phyloP scores from a whole-genome alignment of 225 moss, liverwort and hornwort species.

The Bryum argenteum region DNA sequence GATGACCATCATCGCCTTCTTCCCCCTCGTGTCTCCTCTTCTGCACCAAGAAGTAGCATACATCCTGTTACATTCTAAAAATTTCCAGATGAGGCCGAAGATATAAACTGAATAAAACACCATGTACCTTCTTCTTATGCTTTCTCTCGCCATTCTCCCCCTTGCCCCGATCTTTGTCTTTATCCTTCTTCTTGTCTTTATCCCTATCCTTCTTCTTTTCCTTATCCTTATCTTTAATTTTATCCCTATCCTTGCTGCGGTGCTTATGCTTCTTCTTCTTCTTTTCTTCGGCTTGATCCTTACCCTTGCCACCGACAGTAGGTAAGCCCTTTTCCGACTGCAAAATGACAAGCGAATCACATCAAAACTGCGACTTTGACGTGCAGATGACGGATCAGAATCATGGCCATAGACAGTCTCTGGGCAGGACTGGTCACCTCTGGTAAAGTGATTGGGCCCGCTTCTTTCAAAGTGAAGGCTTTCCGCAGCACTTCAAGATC shows the following conservation, averaged over 20 bases:
- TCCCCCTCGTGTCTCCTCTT: constrained; percentile 73
- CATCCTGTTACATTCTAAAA: constrained; percentile 23
- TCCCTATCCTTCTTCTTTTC: constrained; percentile 45
- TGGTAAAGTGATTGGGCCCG: constrained; percentile 57
- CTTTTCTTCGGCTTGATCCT: constrained; percentile 47
- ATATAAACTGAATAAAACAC: neutral
- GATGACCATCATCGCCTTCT: constrained; percentile 64
- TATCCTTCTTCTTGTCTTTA: constrained; percentile 50
- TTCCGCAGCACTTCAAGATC: constrained; percentile 67
- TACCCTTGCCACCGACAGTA: constrained; percentile 44
- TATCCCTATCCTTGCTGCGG: constrained; percentile 55
- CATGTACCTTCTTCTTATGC: constrained; percentile 49
- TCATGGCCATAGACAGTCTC: neutral
- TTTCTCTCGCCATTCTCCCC: constrained; percentile 56
- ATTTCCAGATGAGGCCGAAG: neutral
- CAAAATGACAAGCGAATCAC: constrained; percentile 19
- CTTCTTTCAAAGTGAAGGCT: constrained; percentile 78
- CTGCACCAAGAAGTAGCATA: constrained; percentile 38
- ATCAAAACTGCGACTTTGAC: constrained; percentile 11
- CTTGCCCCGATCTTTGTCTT: constrained; percentile 54
- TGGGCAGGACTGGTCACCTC: constrained; percentile 51
- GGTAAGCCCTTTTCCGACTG: constrained; percentile 51
- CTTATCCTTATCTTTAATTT: constrained; percentile 56
- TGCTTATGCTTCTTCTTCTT: constrained; percentile 58
- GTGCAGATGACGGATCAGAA: neutral